Evolutionary conservation across 1,284 basidiomycete species (phyloP).

Genomic region (Mycosarcoma maydis): DNA sequence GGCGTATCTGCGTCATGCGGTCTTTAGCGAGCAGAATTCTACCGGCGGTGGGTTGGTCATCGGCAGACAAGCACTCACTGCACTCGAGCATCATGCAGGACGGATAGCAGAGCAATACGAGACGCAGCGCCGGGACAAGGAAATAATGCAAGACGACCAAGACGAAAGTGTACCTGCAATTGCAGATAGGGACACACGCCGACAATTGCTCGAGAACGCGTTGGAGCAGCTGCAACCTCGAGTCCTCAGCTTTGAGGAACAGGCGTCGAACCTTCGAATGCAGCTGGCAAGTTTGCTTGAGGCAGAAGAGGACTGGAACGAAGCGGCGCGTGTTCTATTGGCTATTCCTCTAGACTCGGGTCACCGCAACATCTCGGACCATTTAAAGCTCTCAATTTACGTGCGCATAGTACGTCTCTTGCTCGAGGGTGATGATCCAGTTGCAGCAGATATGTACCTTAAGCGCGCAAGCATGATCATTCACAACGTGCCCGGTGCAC

Average conservation of each 20-base stretch:
- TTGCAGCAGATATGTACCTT: slow-evolving; percentile 93
- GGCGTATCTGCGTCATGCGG: slow-evolving; percentile 77
- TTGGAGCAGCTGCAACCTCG: slow-evolving; percentile 78
- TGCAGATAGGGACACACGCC: slow-evolving; percentile 38
- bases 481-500: slow-evolving; percentile 69
- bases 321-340: slow-evolving; percentile 88
- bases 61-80: slow-evolving; percentile 82
- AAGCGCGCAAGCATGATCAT: slow-evolving; percentile 92
- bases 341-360: slow-evolving; percentile 89
- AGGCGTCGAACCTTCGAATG: slow-evolving; percentile 85
- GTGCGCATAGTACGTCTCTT: slow-evolving; percentile 92
- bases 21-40: slow-evolving; percentile 75
- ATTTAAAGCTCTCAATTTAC: slow-evolving; percentile 87
- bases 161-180: slow-evolving; percentile 43
- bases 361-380: slow-evolving; percentile 79
- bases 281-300: slow-evolving; percentile 89
- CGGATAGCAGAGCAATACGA: slow-evolving; percentile 72
- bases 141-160: slow-evolving; percentile 24
- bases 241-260: slow-evolving; percentile 87
- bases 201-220: slow-evolving; percentile 76
- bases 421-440: slow-evolving; percentile 93
- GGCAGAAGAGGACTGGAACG: slow-evolving; percentile 88
- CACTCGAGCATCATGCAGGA: slow-evolving; percentile 72
- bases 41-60: slow-evolving; percentile 78
- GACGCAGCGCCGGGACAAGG: slow-evolving; percentile 69